These are phyloP conservation scores for Termitomyces sp. DNA, from an alignment of 768 basidiomycete genomes.

Conservation along the genomic window DNA sequence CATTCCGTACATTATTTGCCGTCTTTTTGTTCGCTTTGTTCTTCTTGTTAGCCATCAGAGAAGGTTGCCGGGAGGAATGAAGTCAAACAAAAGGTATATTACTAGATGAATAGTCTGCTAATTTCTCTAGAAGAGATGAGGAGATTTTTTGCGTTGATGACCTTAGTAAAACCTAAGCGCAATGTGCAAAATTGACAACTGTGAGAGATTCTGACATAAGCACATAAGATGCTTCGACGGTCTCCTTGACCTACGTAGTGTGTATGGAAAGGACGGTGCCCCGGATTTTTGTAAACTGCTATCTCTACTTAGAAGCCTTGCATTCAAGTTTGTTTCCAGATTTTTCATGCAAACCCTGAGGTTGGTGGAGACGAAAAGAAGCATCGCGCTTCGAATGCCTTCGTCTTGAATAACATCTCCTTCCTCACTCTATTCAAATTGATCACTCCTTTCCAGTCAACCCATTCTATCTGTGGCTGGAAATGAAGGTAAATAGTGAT, in stretches of 20 bases:
- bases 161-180: not conserved
- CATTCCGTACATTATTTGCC: slow-evolving; percentile 7
- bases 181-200: not conserved
- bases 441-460: no score
- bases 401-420: no score
- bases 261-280: no score
- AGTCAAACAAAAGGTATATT: slow-evolving; percentile 7
- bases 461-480: no score
- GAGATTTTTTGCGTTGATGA: not conserved
- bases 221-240: not conserved
- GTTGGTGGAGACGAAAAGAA: no score
- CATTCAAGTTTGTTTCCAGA: not conserved
- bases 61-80: not conserved
- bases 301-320: not conserved
- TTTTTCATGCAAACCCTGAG: no score
- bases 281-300: not conserved
- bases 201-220: not conserved
- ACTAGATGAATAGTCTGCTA: not conserved
- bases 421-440: no score
- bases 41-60: slow-evolving; percentile 17
- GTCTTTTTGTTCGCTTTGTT: slow-evolving; percentile 15
- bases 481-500: no score
- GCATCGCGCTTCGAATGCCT: no score
- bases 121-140: not conserved
- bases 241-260: not conserved